phyloP scores from a whole-genome alignment of 805 yeast genomes.

The Ogataea henricii region DNA sequence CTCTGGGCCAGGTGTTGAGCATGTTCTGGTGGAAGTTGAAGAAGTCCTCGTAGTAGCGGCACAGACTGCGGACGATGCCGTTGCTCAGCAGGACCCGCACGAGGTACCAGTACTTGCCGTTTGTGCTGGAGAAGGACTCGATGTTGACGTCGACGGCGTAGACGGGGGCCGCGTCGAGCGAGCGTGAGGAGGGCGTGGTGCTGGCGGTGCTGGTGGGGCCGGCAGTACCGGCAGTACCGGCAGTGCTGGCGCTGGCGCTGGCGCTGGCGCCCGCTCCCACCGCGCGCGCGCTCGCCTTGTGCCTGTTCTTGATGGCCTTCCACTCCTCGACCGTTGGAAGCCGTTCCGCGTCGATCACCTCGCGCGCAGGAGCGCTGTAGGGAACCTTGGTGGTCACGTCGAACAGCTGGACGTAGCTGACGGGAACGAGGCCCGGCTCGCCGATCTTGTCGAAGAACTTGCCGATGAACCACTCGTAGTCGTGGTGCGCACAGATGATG shows the following conservation, averaged over 20 bases:
- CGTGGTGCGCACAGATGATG: conserved; percentile 94
- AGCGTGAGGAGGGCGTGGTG: conserved; percentile 12
- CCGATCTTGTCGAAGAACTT: conserved; percentile 94
- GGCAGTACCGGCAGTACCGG: neutral
- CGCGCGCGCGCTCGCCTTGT: conserved; percentile 77
- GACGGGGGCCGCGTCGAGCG: conserved; percentile 16
- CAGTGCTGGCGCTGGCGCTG: too few species aligned
- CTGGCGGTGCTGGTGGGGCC: conserved; percentile 14
- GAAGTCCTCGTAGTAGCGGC: conserved; percentile 93
- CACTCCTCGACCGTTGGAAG: conserved; percentile 95
- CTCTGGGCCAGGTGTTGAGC: conserved; percentile 82
- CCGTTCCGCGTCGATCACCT: conserved; percentile 56
- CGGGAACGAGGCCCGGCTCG: conserved; percentile 96
- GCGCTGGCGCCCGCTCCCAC: conserved; percentile 33
- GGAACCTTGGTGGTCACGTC: conserved; percentile 70
- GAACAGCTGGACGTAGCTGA: conserved; percentile 80
- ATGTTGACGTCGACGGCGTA: conserved; percentile 67
- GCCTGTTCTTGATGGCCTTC: conserved; percentile 88
- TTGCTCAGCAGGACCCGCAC: conserved; percentile 65
- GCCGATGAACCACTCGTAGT: conserved; percentile 96
- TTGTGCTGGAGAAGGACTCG: conserved; percentile 76
- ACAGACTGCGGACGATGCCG: conserved; percentile 70
- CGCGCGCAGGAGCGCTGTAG: conserved; percentile 51
- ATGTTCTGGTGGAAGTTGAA: conserved; percentile 88
- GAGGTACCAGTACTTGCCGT: conserved; percentile 88